These are phyloP conservation scores for Alternaria tenuissima DNA, from an alignment of 2,329 filamentous ascomycete genomes.

Conservation along the genomic window DNA sequence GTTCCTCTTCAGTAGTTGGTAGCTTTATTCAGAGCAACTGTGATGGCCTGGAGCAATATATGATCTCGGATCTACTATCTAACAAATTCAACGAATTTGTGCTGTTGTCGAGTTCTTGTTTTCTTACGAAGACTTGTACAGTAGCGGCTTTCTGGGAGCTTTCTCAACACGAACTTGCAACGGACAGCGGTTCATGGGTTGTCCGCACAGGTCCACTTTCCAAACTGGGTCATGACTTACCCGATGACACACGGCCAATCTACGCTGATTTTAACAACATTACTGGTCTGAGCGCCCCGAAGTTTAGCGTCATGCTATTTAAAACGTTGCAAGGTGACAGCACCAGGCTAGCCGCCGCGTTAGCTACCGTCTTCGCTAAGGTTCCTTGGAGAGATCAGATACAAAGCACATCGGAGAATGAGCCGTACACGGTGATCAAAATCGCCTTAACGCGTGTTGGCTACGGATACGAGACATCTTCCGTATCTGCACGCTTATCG, in stretches of 20 bases:
- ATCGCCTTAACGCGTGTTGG: not conserved
- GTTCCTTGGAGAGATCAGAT: not conserved
- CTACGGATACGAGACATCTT: slow-evolving; percentile 10
- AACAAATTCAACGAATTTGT: not conserved
- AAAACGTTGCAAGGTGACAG: not conserved
- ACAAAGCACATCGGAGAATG: not conserved
- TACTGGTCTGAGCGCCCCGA: not conserved
- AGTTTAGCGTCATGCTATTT: not conserved
- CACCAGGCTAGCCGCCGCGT: not conserved
- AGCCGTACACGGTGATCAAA: not conserved
- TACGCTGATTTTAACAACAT: not conserved
- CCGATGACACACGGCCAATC: not conserved
- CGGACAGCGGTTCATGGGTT: not conserved
- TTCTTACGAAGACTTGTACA: not conserved
- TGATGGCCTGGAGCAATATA: accelerated
- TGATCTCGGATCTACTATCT: not conserved
- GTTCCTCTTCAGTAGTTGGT: not conserved
- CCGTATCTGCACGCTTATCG: slow-evolving; percentile 9
- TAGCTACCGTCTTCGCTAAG: not conserved
- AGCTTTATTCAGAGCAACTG: not conserved
- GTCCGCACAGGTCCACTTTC: not conserved
- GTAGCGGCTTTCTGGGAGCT: not conserved
- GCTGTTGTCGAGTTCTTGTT: not conserved
- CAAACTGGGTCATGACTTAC: not conserved
- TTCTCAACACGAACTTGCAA: not conserved